Evolutionary conservation across 2,329 filamentous ascomycete species (phyloP).

Genomic region (Simplicillium aogashimaense): DNA sequence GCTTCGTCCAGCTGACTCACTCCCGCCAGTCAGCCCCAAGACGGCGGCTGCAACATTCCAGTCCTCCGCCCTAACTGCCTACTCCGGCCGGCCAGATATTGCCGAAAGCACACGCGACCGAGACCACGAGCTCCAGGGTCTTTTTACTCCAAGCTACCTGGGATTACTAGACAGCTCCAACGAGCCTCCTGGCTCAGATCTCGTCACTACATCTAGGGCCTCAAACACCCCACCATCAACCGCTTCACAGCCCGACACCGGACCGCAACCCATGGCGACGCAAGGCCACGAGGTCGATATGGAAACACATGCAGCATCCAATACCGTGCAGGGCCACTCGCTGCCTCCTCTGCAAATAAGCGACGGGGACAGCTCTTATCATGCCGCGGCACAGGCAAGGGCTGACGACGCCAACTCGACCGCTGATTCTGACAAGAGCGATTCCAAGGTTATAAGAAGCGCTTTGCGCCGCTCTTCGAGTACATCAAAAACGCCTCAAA

Average conservation of each 20-base stretch:
- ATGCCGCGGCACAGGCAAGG: conserved; percentile 21
- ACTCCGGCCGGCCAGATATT: conserved; percentile 16
- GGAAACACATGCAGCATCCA: too few species aligned
- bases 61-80: conserved; percentile 17
- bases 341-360: too few species aligned
- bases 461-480: conserved; percentile 48
- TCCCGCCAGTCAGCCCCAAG: conserved; percentile 16
- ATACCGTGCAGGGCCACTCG: too few species aligned
- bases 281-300: conserved; percentile 2
- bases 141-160: conserved; percentile 54
- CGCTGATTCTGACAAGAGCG: conserved; percentile 41
- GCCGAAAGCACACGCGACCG: conserved; percentile 40
- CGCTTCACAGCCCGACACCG: background rate
- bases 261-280: background rate
- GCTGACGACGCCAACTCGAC: conserved; percentile 38
- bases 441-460: conserved; percentile 39
- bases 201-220: background rate
- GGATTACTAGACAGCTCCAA: conserved; percentile 44
- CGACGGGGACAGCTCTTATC: conserved; percentile 2
- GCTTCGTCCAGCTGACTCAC: conserved; percentile 24
- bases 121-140: conserved; percentile 49
- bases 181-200: conserved; percentile 1
- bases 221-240: conserved; percentile 5
- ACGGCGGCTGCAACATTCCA: conserved; percentile 19
- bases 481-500: conserved; percentile 36